Evolutionary conservation across 1,284 basidiomycete genomes (phyloP).

Genomic region (Naganishia cerealis): DNA sequence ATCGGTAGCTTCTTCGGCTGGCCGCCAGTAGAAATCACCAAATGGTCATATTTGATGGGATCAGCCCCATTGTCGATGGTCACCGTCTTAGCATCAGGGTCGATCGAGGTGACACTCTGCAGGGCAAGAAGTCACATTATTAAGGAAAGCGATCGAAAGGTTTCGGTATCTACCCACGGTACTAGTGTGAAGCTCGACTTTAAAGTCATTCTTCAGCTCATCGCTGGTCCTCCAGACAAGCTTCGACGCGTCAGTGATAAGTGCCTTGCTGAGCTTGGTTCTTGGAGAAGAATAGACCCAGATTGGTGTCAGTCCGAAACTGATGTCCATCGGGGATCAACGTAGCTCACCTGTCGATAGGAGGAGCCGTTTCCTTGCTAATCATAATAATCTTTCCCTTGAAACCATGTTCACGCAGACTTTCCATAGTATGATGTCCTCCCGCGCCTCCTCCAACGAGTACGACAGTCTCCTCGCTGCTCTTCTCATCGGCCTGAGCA

Average conservation of each 20-base stretch:
- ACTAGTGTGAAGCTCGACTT: constrained; percentile 70
- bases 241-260: constrained; percentile 74
- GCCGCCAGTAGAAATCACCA: constrained; percentile 72
- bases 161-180: constrained; percentile 57
- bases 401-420: constrained; percentile 74
- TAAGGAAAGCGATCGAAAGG: not conserved
- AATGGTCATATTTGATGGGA: constrained; percentile 66
- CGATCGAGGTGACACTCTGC: constrained; percentile 67
- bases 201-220: constrained; percentile 77
- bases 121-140: not conserved
- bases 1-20: constrained; percentile 68
- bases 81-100: constrained; percentile 65
- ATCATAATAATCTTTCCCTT: constrained; percentile 74
- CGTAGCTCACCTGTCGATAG: constrained; percentile 72
- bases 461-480: constrained; percentile 66
- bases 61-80: constrained; percentile 60
- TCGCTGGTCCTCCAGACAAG: constrained; percentile 71
- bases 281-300: constrained; percentile 51
- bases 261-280: constrained; percentile 85
- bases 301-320: not conserved
- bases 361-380: constrained; percentile 74
- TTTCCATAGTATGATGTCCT: constrained; percentile 76
- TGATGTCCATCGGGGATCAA: not conserved
- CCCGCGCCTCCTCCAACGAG: constrained; percentile 80
- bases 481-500: constrained; percentile 40